Evolutionary conservation across 768 basidiomycete species (phyloP), one percentile per base, ranked within the genome.

Genomic region (Serpula lacrymans): DNA sequence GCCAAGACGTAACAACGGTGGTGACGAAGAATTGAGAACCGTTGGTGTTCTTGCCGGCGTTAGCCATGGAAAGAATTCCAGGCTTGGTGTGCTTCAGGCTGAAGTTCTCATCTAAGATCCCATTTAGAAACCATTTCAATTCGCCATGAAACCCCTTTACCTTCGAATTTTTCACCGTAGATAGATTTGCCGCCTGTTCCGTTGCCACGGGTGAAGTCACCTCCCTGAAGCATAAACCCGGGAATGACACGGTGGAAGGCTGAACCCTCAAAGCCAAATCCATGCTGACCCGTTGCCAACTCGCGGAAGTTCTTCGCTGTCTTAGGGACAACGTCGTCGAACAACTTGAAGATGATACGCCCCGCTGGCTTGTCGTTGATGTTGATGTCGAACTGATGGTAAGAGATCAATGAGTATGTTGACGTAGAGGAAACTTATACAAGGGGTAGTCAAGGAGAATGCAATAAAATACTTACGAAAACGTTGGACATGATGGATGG

Each of bases 21-120:
- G 87, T 90, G 70, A 94, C 81, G 74, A 95, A 93, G 77, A 94
- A 93, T 62, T 91, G 85, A 13, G 78, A 87, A 11, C 87, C 90
- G 56, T 94, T 94, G 49, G 91, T 93, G 69, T 90, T 81, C 57
- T 63, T 66, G 23, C 83, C 84, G 5, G 82, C 76, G 55, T 93
- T 92, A 17, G 89, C 89, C 82, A 87, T 87, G 38, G 83, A 84
- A 28, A 88, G 69, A 34, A 84, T 57, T 37, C 79, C 78, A 17
- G 71, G 74, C 55, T 82, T 84, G 44, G 63, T 72, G 72, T 96
- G 93, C 64, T 79, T 82, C 45, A 80, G 56, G 48, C 69, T 52
- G 63, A 89, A 88, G 74, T 93, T 94, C 69, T 95, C 93, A 54
- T 95, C 93, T 78, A 58, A 45, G 44, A 64, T 66, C 50, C 58